phyloP scores from a whole-genome alignment of 176 grass and related monocot genomes.

The Panicum miliaceum region DNA sequence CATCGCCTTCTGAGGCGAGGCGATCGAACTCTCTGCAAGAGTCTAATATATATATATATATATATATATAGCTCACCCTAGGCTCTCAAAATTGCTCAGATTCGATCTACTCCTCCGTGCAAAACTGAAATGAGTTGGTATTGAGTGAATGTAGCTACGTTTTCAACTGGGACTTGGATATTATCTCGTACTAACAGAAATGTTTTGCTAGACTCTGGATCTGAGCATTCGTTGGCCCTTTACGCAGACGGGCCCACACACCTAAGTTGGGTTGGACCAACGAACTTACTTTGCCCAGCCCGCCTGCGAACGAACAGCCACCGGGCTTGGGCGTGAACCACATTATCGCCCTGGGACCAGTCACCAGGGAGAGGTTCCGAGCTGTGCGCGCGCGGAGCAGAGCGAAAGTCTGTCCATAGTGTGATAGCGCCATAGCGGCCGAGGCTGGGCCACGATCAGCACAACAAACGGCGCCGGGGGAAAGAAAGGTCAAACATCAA shows the following conservation, averaged over 20 bases:
- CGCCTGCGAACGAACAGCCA: neutral
- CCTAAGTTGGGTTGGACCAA: neutral
- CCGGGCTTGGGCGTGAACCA: constrained; percentile 4
- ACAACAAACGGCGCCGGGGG: too few relatives aligned
- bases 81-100: neutral
- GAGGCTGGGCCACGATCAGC: too few relatives aligned
- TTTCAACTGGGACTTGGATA: too few relatives aligned
- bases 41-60: too few relatives aligned
- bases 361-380: too few relatives aligned
- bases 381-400: too few relatives aligned
- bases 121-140: too few relatives aligned
- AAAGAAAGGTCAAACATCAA: too few relatives aligned
- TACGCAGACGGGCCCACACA: neutral
- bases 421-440: too few relatives aligned
- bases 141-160: too few relatives aligned
- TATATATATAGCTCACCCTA: neutral
- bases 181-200: too few relatives aligned
- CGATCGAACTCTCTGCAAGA: neutral
- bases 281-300: neutral
- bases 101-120: neutral
- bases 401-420: too few relatives aligned
- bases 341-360: neutral
- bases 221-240: neutral
- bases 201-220: neutral
- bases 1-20: neutral